Percentiles rank a stretch among this genome's conserved stretches.
Evolutionary conservation across 2,329 filamentous ascomycete genomes (phyloP).

Genomic region (Immersiporthe knoxdaviesiana): DNA sequence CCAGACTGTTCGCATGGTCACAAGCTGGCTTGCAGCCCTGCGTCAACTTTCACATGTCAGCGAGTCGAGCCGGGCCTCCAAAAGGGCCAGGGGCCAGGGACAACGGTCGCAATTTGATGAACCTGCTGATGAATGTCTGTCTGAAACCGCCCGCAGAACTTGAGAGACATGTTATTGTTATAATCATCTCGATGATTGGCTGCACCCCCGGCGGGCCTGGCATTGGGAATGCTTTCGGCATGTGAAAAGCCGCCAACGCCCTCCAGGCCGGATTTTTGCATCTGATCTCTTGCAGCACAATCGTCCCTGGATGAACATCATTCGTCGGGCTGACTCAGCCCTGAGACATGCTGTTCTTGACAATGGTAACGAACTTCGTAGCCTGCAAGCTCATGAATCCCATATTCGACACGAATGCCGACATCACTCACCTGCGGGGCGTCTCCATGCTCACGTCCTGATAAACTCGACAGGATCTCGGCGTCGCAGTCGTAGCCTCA

Average conservation of each 20-base stretch:
- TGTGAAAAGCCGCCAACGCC: conserved; percentile 19
- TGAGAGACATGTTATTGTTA: background rate
- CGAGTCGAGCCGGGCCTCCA: background rate
- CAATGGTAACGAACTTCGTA: no score
- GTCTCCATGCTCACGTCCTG: background rate
- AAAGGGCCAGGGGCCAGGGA: background rate
- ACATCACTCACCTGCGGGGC: background rate
- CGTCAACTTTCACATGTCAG: conserved; percentile 27
- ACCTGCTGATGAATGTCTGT: background rate
- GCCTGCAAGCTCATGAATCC: background rate
- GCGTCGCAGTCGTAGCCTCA: background rate
- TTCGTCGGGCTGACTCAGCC: background rate
- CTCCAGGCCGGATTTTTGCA: background rate
- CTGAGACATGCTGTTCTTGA: background rate
- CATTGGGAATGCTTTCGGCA: conserved; percentile 14
- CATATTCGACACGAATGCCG: background rate
- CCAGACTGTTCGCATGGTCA: conserved; percentile 14
- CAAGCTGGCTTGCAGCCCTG: conserved; percentile 5
- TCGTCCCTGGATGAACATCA: background rate
- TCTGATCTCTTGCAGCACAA: background rate
- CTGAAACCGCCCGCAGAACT: background rate
- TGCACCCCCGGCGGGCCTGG: background rate
- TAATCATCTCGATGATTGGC: background rate
- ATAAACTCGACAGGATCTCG: background rate
- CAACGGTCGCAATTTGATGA: background rate